Conservation (phyloP, 805 yeast species). For the Starmera dryadoides region DNA sequence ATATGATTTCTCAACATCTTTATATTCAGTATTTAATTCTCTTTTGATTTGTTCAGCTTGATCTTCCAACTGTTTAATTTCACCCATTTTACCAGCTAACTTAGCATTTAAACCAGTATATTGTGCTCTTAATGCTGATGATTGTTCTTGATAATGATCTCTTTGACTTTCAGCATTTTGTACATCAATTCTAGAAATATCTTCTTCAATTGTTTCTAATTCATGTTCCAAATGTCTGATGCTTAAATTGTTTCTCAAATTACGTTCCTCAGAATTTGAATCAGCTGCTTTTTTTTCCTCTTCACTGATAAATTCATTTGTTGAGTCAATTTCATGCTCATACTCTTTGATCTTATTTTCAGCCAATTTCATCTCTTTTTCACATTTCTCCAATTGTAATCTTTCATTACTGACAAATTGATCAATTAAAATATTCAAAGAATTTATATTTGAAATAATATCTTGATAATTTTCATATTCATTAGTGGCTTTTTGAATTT, state of each 20-base stretch:
- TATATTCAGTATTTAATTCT: slow-evolving; percentile 67
- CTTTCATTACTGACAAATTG: slow-evolving; percentile 1
- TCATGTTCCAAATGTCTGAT: slow-evolving; percentile 38
- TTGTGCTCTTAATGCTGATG: slow-evolving; percentile 39
- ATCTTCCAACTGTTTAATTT: slow-evolving; percentile 71
- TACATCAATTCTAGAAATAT: slow-evolving; percentile 40
- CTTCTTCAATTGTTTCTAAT: slow-evolving; percentile 26
- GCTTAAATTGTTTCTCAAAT: slow-evolving; percentile 58
- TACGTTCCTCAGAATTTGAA: slow-evolving; percentile 53
- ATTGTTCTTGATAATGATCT: slow-evolving; percentile 52
- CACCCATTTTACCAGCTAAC: slow-evolving; percentile 78
- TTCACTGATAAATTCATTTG: slow-evolving; percentile 21
- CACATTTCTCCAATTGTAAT: slow-evolving; percentile 3
- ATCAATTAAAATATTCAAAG: slow-evolving; percentile 29
- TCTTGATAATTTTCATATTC: slow-evolving; percentile 9
- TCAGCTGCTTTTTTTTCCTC: slow-evolving; percentile 42
- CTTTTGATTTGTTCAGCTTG: slow-evolving; percentile 48
- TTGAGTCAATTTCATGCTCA: slow-evolving; percentile 22
- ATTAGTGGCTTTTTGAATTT: not conserved
- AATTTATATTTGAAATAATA: slow-evolving; percentile 19
- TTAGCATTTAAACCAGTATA: slow-evolving; percentile 52
- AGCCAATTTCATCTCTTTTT: slow-evolving; percentile 9
- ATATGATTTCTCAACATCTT: slow-evolving; percentile 55
- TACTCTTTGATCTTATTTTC: slow-evolving; percentile 12
- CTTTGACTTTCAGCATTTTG: slow-evolving; percentile 54